Base-by-base conservation (phyloP, 2,329 filamentous ascomycete genomes). In the Ascochyta lentis region DNA sequence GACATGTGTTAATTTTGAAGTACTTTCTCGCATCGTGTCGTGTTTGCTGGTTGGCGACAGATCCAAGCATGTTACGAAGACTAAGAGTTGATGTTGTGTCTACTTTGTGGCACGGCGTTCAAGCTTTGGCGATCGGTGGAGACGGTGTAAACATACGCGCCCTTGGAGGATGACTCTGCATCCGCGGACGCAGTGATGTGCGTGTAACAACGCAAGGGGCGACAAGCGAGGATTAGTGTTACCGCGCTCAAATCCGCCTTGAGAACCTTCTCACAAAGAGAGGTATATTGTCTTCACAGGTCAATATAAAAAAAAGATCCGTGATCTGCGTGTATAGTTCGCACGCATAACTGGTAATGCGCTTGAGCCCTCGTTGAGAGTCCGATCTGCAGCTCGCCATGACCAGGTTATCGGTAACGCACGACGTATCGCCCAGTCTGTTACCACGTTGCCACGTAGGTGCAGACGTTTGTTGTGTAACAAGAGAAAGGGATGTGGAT, bases 71-170 rank as follows among this genome's bases (percentile, higher is more conserved):
- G 42, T 56, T 42, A 56, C 53, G 37, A 47, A 51, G 26, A 47
- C 46, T 51, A 56, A 56, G 38, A 51, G 43, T 27, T 40, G 53
- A 48, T n/a, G 53, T 56, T 35, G 53, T 56, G 47, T 51, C 51
- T 43, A 29, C 47, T 42, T 43, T 56, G 53, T 56, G 48, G 42
- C 42, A 56, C 53, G 35, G 42, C 27, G 26, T 29, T 34, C 29
- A 33, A 55, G 27, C 41, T 29, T 41, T 53, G 29, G 16, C 42
- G 53, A 56, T 56, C 42, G 47, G 48, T 56, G 47, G 53, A 38
- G 53, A 56, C 42, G 3, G 41, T 40, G 27, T 33, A 37, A 37
- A 33, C 19, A n/a, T 23, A 26, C n/a, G 38, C 41, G 19, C 42
- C 42, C 53, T 33, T 47, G 37, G 12, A 34, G 33, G 38, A 39